Evolutionary conservation across 1,284 basidiomycete genomes (phyloP).

Genomic region (Tilletia caries): DNA sequence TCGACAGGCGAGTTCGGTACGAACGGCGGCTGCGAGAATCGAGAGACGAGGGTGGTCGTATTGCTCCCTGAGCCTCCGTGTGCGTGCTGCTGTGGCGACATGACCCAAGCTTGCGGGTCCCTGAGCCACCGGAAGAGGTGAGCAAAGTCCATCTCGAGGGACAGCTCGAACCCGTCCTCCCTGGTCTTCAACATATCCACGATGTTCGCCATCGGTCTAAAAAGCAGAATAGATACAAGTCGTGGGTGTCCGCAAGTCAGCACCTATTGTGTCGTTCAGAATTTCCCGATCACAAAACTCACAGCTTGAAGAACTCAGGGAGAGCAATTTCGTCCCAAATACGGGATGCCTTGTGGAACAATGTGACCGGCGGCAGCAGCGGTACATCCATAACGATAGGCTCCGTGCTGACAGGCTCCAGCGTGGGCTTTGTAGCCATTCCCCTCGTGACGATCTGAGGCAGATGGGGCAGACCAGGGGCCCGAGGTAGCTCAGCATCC

Average conservation of each 20-base stretch:
- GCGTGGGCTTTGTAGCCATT: background rate
- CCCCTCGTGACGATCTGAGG: background rate
- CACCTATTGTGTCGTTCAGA: too few relatives aligned
- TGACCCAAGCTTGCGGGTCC: background rate
- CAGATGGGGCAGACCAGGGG: background rate
- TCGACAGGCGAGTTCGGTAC: background rate
- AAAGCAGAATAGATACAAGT: background rate
- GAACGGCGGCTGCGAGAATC: background rate
- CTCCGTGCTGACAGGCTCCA: background rate
- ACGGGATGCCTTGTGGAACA: background rate
- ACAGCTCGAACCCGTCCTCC: conserved; percentile 9
- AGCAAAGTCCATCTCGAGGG: background rate
- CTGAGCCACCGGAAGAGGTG: background rate
- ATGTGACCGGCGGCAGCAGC: background rate
- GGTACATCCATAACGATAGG: background rate
- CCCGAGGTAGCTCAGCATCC: background rate
- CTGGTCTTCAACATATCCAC: background rate
- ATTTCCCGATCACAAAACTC: background rate
- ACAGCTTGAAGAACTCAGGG: conserved; percentile 3
- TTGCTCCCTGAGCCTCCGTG: background rate
- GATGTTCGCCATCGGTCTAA: background rate
- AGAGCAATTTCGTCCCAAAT: conserved; percentile 4
- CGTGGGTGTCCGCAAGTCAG: background rate
- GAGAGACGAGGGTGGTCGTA: background rate
- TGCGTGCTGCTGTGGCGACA: background rate